Conservation (phyloP, 2,329 filamentous ascomycete species). For the Xylogone sp. region DNA sequence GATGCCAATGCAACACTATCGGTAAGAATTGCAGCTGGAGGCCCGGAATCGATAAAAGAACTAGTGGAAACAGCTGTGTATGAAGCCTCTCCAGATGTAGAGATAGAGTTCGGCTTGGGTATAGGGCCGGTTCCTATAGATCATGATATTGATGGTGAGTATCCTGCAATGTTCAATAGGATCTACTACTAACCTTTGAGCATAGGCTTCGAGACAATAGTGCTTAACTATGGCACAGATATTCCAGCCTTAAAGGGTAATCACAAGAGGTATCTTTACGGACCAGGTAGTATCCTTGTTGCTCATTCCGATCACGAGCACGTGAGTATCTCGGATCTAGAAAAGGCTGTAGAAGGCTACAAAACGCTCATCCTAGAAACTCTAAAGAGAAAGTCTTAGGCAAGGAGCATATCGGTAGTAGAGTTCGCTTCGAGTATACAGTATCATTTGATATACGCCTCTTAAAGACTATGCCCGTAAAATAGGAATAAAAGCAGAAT, state of each 20-base stretch:
- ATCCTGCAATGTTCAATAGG: not conserved
- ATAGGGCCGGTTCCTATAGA: slow-evolving; percentile 49
- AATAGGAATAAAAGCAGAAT: too few relatives aligned
- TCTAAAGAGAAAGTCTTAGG: not conserved
- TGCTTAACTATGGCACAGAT: slow-evolving; percentile 90
- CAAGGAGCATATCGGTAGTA: too few relatives aligned
- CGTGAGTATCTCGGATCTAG: slow-evolving; percentile 68
- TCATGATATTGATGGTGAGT: slow-evolving; percentile 68
- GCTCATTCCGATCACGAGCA: slow-evolving; percentile 82
- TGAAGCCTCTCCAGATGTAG: not conserved
- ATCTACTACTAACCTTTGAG: not conserved
- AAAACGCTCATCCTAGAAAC: slow-evolving; percentile 34
- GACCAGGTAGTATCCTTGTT: slow-evolving; percentile 71
- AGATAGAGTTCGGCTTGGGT: not conserved
- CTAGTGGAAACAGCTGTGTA: not conserved
- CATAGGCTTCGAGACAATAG: slow-evolving; percentile 62
- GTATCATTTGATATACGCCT: too few relatives aligned
- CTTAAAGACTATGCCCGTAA: too few relatives aligned
- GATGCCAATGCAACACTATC: slow-evolving; percentile 37
- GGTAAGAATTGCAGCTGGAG: slow-evolving; percentile 58
- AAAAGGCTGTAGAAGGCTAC: slow-evolving; percentile 73
- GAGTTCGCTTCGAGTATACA: too few relatives aligned
- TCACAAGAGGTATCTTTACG: slow-evolving; percentile 55
- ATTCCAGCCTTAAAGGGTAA: slow-evolving; percentile 46
- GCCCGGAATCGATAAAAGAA: slow-evolving; percentile 51